phyloP scores from a whole-genome alignment of 2,329 filamentous ascomycete species.

The Xylaria digitata region DNA sequence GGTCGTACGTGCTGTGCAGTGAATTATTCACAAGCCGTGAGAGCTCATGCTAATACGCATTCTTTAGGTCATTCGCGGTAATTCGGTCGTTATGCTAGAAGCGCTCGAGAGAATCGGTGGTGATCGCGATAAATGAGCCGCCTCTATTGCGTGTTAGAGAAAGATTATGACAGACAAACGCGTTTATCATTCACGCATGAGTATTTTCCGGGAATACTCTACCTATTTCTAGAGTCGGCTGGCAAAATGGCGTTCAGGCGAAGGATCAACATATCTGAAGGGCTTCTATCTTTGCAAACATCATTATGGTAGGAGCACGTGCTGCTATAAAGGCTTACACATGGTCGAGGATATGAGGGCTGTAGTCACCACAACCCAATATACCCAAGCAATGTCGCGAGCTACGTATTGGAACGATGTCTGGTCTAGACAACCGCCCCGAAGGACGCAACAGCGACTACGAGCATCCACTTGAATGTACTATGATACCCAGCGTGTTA shows the following conservation, averaged over 20 bases:
- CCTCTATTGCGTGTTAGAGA: slow-evolving; percentile 20
- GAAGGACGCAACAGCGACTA: slow-evolving; percentile 21
- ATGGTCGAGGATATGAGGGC: slow-evolving; percentile 18
- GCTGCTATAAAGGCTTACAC: slow-evolving; percentile 9
- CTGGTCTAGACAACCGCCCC: slow-evolving; percentile 8
- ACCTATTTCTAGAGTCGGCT: slow-evolving; percentile 26
- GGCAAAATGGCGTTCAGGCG: slow-evolving; percentile 38
- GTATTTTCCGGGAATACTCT: slow-evolving; percentile 20
- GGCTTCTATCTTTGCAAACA: slow-evolving; percentile 12
- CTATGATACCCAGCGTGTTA: slow-evolving; percentile 29
- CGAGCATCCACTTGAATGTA: slow-evolving; percentile 6
- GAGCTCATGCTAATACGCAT: slow-evolving; percentile 43
- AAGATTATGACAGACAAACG: slow-evolving; percentile 29
- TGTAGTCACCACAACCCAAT: slow-evolving; percentile 6
- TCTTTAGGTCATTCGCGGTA: slow-evolving; percentile 87
- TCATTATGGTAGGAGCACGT: slow-evolving; percentile 12
- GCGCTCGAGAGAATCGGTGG: slow-evolving; percentile 76
- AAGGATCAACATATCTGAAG: slow-evolving; percentile 27
- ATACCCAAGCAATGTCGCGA: slow-evolving; percentile 18
- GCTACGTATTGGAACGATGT: slow-evolving; percentile 24
- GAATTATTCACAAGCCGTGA: not conserved
- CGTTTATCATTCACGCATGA: slow-evolving; percentile 38
- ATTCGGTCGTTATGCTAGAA: slow-evolving; percentile 98
- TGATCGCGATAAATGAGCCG: slow-evolving; percentile 56
- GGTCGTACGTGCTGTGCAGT: slow-evolving; percentile 73